Conservation (phyloP, 1,284 basidiomycete species). For the Cutaneotrichosporon sp. region DNA sequence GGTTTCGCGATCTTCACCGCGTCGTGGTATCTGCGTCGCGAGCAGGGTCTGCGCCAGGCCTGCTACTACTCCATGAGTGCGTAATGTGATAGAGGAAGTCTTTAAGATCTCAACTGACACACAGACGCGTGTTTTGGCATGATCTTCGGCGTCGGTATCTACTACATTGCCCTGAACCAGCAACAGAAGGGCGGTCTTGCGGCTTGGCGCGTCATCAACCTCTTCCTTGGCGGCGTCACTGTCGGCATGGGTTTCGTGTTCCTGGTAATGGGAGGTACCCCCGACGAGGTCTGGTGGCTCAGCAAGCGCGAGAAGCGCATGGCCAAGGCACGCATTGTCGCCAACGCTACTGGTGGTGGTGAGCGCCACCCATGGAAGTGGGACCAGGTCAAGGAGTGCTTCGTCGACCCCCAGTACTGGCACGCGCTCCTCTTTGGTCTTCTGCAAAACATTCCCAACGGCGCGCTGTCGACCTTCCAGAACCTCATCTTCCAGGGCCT, state of each 20-base stretch:
- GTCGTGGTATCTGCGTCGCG: slow-evolving; percentile 14
- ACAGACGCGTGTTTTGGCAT: slow-evolving; percentile 26
- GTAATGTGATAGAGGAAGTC: slow-evolving; percentile 15
- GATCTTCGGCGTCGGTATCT: slow-evolving; percentile 22
- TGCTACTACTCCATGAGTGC: slow-evolving; percentile 30
- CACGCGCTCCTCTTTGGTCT: slow-evolving; percentile 22
- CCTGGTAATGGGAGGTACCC: slow-evolving; percentile 26
- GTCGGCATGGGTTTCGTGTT: slow-evolving; percentile 24
- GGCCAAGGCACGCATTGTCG: slow-evolving; percentile 28
- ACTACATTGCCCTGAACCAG: slow-evolving; percentile 24
- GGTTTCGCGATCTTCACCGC: slow-evolving; percentile 24
- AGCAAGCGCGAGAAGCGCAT: slow-evolving; percentile 25
- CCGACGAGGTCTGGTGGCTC: slow-evolving; percentile 30
- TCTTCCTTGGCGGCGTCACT: slow-evolving; percentile 31
- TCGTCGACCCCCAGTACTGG: slow-evolving; percentile 25
- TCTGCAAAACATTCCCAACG: slow-evolving; percentile 23
- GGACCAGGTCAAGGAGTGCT: slow-evolving; percentile 20
- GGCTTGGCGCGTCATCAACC: slow-evolving; percentile 34
- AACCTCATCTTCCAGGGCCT: slow-evolving; percentile 19
- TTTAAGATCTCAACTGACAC: not conserved
- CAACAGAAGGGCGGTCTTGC: slow-evolving; percentile 21
- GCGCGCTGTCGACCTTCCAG: slow-evolving; percentile 25
- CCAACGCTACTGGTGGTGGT: slow-evolving; percentile 16
- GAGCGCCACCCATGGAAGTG: slow-evolving; percentile 23
- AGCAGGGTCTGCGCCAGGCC: slow-evolving; percentile 15